Evolutionary conservation across 768 basidiomycete genomes (phyloP), one percentile per base, ranked within the genome.

Genomic region (Suillus clintonianus): DNA sequence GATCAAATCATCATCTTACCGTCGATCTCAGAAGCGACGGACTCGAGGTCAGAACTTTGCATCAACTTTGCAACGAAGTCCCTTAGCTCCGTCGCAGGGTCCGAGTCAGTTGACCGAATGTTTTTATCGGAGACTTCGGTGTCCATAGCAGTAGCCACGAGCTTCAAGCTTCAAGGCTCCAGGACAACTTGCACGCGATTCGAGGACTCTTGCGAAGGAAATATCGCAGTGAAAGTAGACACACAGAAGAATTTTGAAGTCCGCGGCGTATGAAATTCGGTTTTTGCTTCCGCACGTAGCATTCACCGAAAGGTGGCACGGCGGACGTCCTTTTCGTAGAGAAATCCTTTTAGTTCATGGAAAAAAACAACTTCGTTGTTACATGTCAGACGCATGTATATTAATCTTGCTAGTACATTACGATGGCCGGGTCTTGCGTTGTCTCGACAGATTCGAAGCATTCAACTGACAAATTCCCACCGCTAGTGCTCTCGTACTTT

Each of bases 21-120:
- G 64, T 76, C 78, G 15, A 85, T 77, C 77, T 85, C 84, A 41
- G 78, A 79, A 53, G 79, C 81, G 30, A 83, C 76, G 41, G 78
- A 71, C 64, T 83, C 84, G 67, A 76, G 72, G 45, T 81, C 77
- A 5, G 80, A 74, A 24, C 72, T 74, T 60, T 62, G 62, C 57
- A 72, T 73, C 37, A 80, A 67, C n/a, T 69, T 65, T 27, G 69
- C 72, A 32, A 80, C 63, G 56, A 78, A 65, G 3, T 58, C 66
- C 34, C 68, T 69, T 55, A 71, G 58, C 56, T 72, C 75, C 36
- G 53, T 68, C 54, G 57, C 57, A 37, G 64, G 56, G 30, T 70
- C 27, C 27, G 15, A 50, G 9, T 50, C 71, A 17, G 55, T 39
- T 39, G 37, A 6, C 4, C 24, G 36, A 27, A 15, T 15, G 14